A percentile compares a stretch with the other conserved stretches of the same genome.
Conservation (phyloP, 177 flowering plant genomes). For the Vitis hybrid region DNA sequence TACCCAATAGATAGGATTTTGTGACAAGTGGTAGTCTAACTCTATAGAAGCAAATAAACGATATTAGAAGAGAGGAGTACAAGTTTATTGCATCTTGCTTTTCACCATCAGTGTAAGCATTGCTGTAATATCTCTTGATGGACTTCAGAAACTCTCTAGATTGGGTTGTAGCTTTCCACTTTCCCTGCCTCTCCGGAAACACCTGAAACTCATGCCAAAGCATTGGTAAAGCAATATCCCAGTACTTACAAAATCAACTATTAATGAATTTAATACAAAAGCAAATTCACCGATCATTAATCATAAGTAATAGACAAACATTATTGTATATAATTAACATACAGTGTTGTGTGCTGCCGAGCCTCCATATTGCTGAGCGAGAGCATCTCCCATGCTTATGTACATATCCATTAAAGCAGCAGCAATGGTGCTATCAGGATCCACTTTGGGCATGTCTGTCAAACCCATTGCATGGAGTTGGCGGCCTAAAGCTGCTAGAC, state of each 20-base stretch:
- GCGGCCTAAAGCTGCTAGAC: conserved; percentile 88
- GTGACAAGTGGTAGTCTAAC: background rate
- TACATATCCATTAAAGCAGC: conserved; percentile 97
- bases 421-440: conserved; percentile 87
- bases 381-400: conserved; percentile 96
- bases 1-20: background rate
- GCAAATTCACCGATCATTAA: background rate
- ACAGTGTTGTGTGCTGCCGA: conserved; percentile 98
- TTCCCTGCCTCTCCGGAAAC: conserved; percentile 94
- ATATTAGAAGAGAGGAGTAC: conserved; percentile 38
- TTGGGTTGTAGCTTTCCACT: conserved; percentile 98
- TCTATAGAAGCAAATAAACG: background rate
- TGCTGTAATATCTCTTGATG: conserved; percentile 90
- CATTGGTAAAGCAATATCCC: conserved; percentile 2
- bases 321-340: conserved; percentile 8
- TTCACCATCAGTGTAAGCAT: conserved; percentile 95
- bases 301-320: background rate
- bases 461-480: conserved; percentile 93
- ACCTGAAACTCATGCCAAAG: conserved; percentile 46
- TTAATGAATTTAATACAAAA: background rate
- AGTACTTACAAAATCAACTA: background rate
- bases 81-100: conserved; percentile 98
- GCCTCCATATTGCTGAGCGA: conserved; percentile 98
- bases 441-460: conserved; percentile 77
- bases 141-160: conserved; percentile 92